These are phyloP conservation scores for Chrysopogon serrulatus DNA, from an alignment of 176 grass and related monocot species.

Conservation along the genomic window DNA sequence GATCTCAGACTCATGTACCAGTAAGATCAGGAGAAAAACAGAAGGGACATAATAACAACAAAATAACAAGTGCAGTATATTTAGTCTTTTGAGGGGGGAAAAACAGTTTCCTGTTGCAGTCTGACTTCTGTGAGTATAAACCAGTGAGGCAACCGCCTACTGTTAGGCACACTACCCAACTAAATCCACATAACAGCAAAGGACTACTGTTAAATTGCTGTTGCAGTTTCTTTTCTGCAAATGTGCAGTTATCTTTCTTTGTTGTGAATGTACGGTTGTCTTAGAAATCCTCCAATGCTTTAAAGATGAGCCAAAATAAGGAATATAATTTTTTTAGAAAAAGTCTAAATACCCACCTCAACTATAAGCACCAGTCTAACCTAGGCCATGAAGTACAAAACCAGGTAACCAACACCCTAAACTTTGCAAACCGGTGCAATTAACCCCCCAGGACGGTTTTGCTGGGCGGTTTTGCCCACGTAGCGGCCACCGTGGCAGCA, in stretches of 20 bases:
- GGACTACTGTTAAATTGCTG: background rate
- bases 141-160: background rate
- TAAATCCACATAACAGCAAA: background rate
- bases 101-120: background rate
- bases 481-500: no score
- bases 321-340: background rate
- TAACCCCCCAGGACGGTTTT: no score
- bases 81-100: background rate
- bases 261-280: background rate
- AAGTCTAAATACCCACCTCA: no score
- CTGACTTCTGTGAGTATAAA: background rate
- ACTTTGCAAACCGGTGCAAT: no score
- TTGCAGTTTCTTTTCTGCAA: background rate
- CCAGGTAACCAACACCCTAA: no score
- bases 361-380: no score
- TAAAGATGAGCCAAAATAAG: background rate
- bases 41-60: background rate
- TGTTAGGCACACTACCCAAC: background rate
- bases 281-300: background rate
- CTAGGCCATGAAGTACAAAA: no score
- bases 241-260: background rate
- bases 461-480: no score
- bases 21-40: slow-evolving; percentile 11
- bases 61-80: background rate
- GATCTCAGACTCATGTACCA: no score